These are phyloP conservation scores for Lichtheimia corymbifera DNA, from an alignment of 371 early-diverging fungal genomes.

Conservation along the genomic window DNA sequence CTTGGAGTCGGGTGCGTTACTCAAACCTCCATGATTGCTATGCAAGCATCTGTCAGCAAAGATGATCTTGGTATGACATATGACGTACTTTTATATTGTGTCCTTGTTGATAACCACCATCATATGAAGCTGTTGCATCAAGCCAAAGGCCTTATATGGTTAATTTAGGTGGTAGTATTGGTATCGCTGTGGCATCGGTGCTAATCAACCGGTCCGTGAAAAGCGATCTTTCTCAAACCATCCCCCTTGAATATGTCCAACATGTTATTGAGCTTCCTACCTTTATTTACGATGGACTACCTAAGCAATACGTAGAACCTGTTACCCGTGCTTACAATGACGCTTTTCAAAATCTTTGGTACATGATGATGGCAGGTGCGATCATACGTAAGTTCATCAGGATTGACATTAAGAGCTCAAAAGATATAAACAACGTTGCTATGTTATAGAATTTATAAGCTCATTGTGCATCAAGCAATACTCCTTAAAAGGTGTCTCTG, in stretches of 20 bases:
- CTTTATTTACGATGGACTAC: conserved; percentile 40
- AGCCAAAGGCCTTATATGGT: conserved; percentile 42
- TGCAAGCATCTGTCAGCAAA: conserved; percentile 43
- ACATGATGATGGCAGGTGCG: conserved; percentile 21
- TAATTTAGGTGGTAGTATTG: conserved; percentile 49
- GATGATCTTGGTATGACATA: conserved; percentile 32
- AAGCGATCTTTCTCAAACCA: conserved; percentile 18
- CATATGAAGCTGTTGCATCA: conserved; percentile 38
- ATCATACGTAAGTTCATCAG: too few species aligned
- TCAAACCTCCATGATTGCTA: conserved; percentile 41
- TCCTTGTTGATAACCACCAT: too few species aligned
- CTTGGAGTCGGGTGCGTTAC: conserved; percentile 32
- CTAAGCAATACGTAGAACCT: conserved; percentile 23
- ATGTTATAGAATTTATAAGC: too few species aligned
- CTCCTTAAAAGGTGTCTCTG: too few species aligned
- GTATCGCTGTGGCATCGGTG: conserved; percentile 45
- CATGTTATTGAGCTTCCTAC: conserved; percentile 29
- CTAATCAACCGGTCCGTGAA: conserved; percentile 35
- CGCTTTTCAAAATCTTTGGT: conserved; percentile 33
- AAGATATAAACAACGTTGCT: too few species aligned
- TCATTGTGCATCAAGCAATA: too few species aligned
- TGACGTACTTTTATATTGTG: too few species aligned
- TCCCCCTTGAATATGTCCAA: conserved; percentile 30
- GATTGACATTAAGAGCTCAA: too few species aligned
- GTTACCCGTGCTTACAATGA: conserved; percentile 27